Evolutionary conservation across 257 asterid species (phyloP), one percentile per base, ranked within the genome.

Genomic region (Solanum paucissectum): DNA sequence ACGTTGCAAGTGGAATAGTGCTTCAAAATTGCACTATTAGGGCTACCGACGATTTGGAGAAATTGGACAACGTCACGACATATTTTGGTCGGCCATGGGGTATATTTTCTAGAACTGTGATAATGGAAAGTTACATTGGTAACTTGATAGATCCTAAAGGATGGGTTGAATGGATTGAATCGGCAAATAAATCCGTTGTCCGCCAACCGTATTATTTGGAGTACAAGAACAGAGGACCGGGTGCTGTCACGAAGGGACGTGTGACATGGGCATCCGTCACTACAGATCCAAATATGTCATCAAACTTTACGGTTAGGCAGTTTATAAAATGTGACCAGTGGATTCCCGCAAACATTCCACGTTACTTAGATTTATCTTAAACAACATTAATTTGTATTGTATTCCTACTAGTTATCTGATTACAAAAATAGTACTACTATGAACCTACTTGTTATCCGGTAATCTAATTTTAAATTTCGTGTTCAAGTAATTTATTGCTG

Each of bases 71-170:
- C 0, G 5, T 8, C 27, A 12, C 21, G 5, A 83, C 79, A 11
- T 82, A 64, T 34, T 86, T 90, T 2, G 92, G 92, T 6, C 83
- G 90, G 23, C 90, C 92, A 0, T 88, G 90, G 88, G 60, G 40
- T 0, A 7, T 14, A 2, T 86, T 18, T 2, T 62, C 90, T 20
- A 74, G 84, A 0, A 40, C 25, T 1, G 87, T 90, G 5, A 9
- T 86, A 10, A 34, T 72, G 74, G 32, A 83, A 7, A 33, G 79
- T 18, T 34, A 6, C 2, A 14, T 86, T 3, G 90, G 23, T 7
- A 4, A 14, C 12, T 12, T 60, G 0, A 36, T 87, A n/a, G 49
- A 34, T 6, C 86, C 83, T 9, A 5, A 1, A 5, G 89, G 87
- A 2, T 89, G 88, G 87, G 11, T 34, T 4, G 7, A 37, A 38